Base-by-base conservation (phyloP, 306 rosid species). In the Hippophae tibetana region DNA sequence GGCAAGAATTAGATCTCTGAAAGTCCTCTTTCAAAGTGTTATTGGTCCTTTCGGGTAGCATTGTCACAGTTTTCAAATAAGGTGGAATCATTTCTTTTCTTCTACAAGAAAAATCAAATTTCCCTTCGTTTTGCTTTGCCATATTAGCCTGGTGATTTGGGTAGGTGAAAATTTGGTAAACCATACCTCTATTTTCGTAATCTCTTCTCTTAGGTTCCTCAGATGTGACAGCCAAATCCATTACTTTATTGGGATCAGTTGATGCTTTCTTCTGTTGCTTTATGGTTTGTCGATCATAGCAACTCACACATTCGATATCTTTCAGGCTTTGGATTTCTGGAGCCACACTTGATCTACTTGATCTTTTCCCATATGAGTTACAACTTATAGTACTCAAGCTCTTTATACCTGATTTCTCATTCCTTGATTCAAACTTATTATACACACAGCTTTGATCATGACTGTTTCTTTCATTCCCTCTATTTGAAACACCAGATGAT, bases 1-100 rank as follows among this genome's bases (percentile, higher is more conserved):
- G 78, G 70, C 76, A 84, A 18, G 97, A 81, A 52, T 61, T 81
- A 41, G 87, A 82, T 57, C 96, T 62, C 57, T 64, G 64, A 57
- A 82, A 72, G 55, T 62, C 73, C 2, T 70, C 84, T 47, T 70
- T 74, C 13, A 2, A 9, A 38, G 14, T 8, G 3, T 70, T 70
- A 25, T 48, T 76, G 1, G 54, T 45, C 43, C 84, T 65, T 73
- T 78, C 85, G 31, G 62, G 73, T 1, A 85, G 89, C 85, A 86
- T 70, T 18, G 95, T 83, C 80, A 54, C 71, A 3, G 81, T 79
- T 70, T 92, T 86, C 47, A 65, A 43, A 63, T 70, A 89, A 9
- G 71, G 60, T 46, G 54, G 67, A 61, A 10, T 66, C 38, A 45
- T 56, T 57, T 68, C 78, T 42, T 42, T 66, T 58, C 71, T 70